Percentiles rank a stretch among this genome's conserved stretches.
Evolutionary conservation across 1,284 basidiomycete genomes (phyloP).

Genomic region (Quambalaria eucalypti): DNA sequence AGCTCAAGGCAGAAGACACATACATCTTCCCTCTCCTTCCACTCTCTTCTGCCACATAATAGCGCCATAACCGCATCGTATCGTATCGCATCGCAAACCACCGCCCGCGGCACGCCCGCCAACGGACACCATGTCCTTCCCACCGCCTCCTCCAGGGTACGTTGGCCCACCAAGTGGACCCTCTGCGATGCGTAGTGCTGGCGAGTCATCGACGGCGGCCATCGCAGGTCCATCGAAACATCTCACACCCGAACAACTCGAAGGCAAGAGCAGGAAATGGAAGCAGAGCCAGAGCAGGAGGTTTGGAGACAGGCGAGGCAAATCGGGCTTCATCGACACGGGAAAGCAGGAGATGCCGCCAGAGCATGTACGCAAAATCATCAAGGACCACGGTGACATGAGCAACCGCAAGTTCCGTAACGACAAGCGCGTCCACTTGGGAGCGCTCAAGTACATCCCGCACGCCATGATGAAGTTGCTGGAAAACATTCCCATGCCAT

Average conservation of each 20-base stretch:
- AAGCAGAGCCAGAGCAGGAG: conserved; percentile 81
- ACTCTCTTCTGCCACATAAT: too few relatives aligned
- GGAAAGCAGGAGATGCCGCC: conserved; percentile 66
- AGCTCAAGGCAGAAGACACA: too few relatives aligned
- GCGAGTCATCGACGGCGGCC: neutral
- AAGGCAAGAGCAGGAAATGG: conserved; percentile 86
- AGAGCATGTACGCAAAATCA: conserved; percentile 59
- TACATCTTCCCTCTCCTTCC: too few relatives aligned
- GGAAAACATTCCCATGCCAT: conserved; percentile 97
- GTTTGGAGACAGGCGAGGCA: conserved; percentile 72
- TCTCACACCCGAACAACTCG: conserved; percentile 67
- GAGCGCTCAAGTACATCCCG: conserved; percentile 95
- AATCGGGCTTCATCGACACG: conserved; percentile 80
- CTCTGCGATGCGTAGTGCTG: too few relatives aligned
- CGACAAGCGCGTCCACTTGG: conserved; percentile 96
- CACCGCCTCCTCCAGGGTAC: conserved; percentile 20
- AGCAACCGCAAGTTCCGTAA: conserved; percentile 65
- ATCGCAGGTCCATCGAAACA: conserved; percentile 14
- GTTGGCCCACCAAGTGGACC: conserved; percentile 17
- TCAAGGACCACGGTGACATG: conserved; percentile 49
- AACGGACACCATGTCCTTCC: too few relatives aligned
- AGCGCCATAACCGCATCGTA: too few relatives aligned
- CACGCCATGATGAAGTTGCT: conserved; percentile 98
- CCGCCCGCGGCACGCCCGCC: too few relatives aligned
- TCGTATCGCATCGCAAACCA: too few relatives aligned